phyloP scores from a whole-genome alignment of 129 eudicot species.

The Centaurea solstitialis region DNA sequence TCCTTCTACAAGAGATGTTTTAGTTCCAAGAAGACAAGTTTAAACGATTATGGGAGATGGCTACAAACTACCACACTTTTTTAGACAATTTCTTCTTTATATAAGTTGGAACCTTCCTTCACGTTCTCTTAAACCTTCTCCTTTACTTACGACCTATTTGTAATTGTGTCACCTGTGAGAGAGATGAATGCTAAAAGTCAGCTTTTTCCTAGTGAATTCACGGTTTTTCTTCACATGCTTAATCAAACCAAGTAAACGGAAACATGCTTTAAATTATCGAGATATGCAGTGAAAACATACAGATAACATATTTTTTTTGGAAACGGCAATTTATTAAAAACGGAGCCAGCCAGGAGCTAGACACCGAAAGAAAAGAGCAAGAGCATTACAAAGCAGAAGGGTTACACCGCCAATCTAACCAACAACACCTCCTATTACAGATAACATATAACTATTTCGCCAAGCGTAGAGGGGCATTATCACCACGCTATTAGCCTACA shows the following conservation, averaged over 20 bases:
- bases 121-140: not conserved
- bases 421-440: too few species aligned
- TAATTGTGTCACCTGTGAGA: not conserved
- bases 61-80: not conserved
- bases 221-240: not conserved
- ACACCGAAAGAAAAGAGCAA: too few species aligned
- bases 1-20: not conserved
- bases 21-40: not conserved
- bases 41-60: not conserved
- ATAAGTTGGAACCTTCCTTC: not conserved
- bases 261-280: not conserved
- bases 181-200: not conserved
- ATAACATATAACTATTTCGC: too few species aligned
- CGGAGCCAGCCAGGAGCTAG: too few species aligned
- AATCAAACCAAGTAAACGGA: not conserved
- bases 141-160: not conserved
- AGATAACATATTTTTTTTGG: too few species aligned
- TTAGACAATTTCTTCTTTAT: not conserved
- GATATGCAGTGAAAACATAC: not conserved
- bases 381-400: too few species aligned
- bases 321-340: too few species aligned
- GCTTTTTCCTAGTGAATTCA: not conserved
- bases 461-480: not conserved
- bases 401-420: too few species aligned
- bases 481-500: not conserved